Evolutionary conservation across 768 basidiomycete genomes (phyloP), one percentile per base, ranked within the genome.

Genomic region (Cystofilobasidium macerans): DNA sequence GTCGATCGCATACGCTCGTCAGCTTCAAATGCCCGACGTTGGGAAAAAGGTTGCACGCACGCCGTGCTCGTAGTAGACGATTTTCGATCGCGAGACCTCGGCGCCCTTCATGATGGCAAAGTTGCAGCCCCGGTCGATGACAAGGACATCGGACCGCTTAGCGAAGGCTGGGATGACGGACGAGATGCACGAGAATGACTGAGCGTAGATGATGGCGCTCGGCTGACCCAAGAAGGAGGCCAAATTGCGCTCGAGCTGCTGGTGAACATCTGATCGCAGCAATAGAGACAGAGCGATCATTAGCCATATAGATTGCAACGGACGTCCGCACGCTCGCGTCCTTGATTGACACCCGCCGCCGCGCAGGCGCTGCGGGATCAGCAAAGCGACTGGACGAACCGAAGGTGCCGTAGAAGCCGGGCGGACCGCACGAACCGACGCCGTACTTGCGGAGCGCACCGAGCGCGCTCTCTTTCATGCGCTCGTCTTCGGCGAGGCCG

Each of bases 91-190:
- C 24, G 87, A 88, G 67, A 97, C 90, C 75, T 94, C 87, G 33
- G 98, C 84, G 22, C 94, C 95, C 77, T 92, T 94, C 75, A 97
- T 93, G 62, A 97, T 88, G 20, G 89, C 85, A 75, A 98, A 91
- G 76, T 88, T 94, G 71, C 92, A 85, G n/a, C 86, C 84, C n/a
- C 90, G 85, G 76, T 99, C 94, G 4, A 91, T 92, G n/a, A 99
- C 88, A 72, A 99, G 93, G 72, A 99, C 84, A 72, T 99, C 94
- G 1, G 92, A 93, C 69, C 94, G 85, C 75, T 99, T 98, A 80
- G 88, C 89, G 77, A 98, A 99, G 0, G 95, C 89, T 0, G 95
- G 90, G 67, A 98, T 95, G 72, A 93, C 90, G 20, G 91, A 94
- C 4, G 88, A 85, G 69, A 90, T 84, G 63, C 91, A 90, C 12